Evolutionary conservation across 306 rosid species (phyloP).

Genomic region (Lablab purpureus): DNA sequence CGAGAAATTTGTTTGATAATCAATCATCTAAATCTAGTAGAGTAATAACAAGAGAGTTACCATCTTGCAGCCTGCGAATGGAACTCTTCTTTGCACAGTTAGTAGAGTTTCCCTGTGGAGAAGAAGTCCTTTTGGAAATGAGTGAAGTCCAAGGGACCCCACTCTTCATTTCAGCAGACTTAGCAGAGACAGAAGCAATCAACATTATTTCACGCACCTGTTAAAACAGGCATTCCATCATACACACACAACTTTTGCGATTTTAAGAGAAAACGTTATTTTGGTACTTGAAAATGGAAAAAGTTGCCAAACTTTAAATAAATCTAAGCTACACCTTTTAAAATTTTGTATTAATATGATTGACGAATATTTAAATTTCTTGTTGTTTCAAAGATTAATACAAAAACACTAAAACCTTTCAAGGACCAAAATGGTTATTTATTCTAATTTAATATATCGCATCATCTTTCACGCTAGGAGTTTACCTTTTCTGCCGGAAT

Average conservation of each 20-base stretch:
- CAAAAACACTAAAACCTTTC: no score
- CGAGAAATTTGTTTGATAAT: neutral
- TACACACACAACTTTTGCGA: neutral
- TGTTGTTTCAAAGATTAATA: no score
- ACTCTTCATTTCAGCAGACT: slow-evolving; percentile 58
- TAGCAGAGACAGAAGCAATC: slow-evolving; percentile 61
- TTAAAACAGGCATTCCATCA: neutral
- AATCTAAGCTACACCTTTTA: no score
- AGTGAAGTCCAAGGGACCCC: slow-evolving; percentile 58
- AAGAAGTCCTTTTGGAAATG: slow-evolving; percentile 47
- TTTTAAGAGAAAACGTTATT: no score
- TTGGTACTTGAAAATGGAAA: no score
- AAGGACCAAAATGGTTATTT: no score
- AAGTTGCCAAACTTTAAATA: no score
- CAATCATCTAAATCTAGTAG: neutral
- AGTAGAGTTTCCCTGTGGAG: slow-evolving; percentile 54
- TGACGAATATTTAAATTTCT: no score
- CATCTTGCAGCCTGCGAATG: slow-evolving; percentile 71
- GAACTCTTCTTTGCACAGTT: slow-evolving; percentile 57
- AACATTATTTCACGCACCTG: slow-evolving; percentile 68
- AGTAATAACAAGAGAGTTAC: slow-evolving; percentile 30
- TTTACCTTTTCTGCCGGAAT: slow-evolving; percentile 73
- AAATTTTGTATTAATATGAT: no score
- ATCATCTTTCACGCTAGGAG: neutral
- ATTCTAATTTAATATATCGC: neutral